Base-by-base conservation (phyloP, 2,329 filamentous ascomycete genomes). In the Coniochaeta sp. region DNA sequence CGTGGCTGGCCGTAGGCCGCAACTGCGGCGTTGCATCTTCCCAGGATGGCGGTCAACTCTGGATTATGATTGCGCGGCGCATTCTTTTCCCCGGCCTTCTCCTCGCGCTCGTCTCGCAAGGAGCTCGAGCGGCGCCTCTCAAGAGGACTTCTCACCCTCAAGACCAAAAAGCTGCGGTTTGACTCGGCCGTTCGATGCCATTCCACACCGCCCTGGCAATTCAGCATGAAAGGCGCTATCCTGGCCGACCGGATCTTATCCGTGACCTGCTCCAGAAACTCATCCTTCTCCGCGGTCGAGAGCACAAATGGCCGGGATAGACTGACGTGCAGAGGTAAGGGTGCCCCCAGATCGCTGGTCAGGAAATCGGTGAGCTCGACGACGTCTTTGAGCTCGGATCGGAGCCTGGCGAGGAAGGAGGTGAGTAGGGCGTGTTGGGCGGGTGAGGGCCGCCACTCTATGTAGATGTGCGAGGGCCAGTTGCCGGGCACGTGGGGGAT, bases 381-480 rank as follows among this genome's bases (percentile, higher is more conserved):
- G 8, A n/a, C 60, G 24, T 26, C 36, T n/a, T 8, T 5, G 8
- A 78, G 67, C 11, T 68, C 70, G 2, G 60, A 62, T 59, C 72
- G 69, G 1, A 81, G 72, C 8, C 66, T 67, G 28, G 69, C 62
- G 38, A 82, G 73, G 43, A 84, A 73, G 6, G 64, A 62, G 17
- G 68, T 70, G 60, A 90, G 76, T 1, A 76, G 64, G 1, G 68
- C 67, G 65, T 82, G 78, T 64, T 88, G 79, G 52, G 69, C 54
- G 16, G 72, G 65, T 1, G 74, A 71, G 17, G 86, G 85, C 70
- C 81, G 78, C 85, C 95, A 99, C 77, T 98, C 93, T 60, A 96
- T 79, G 72, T 96, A 98, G 54, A 98, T 72, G 74, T 98, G 93
- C 36, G 88, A 91, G 1, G 93, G 91, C 95, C 95, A 99, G 72